Base-by-base conservation (phyloP, 139 green algal genomes). In the Yamagishiella unicocca region DNA sequence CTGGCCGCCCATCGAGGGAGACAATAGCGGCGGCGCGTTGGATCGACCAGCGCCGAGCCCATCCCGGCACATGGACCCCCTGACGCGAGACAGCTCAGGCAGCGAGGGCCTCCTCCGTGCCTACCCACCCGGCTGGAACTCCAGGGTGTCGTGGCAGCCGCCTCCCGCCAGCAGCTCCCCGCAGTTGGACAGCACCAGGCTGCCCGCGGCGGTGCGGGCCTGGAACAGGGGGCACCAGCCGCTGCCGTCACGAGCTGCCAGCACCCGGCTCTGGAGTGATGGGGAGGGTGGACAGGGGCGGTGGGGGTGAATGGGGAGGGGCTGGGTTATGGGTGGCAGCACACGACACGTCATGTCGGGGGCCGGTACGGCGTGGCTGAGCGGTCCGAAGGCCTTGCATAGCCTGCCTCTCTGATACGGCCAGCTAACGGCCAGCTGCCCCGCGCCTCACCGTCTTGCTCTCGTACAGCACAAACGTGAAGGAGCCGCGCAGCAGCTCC, bases 391-490 rank as follows among this genome's bases (percentile, higher is more conserved):
- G 58, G 58, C 22, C 22, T 22, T 22, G 6, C 17, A 35, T 22
- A 27, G 29, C 58, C 58, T 68, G 19, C 5, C 8, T 43, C 14
- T 22, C 76, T 35, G 19, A 33, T 24, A 1, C 31, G 8, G 40
- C 35, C 1, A 22, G 10, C 33, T 22, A 33, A 35, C 46, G 14
- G 14, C 17, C 50, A 17, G 17, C 50, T 67, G 19, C 37, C 58
- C 8, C 0, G 24, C 10, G 33, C 7, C 83, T 66, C 83, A 93
- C 88, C 85, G 87, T 90, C 68, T 90, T 92, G 61, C 84, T 88
- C 55, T 94, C 91, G 54, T 92, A 94, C 27, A 94, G 89, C 58
- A 89, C 91, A 61, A 94, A 93, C 1, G 91, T 83, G 76, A 92
- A 94, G 55, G 89, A 53, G 19, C 91, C 91, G 6, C 90, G 46